phyloP scores from a whole-genome alignment of 75 land plant genomes.

The Cunninghamia lanceolata region DNA sequence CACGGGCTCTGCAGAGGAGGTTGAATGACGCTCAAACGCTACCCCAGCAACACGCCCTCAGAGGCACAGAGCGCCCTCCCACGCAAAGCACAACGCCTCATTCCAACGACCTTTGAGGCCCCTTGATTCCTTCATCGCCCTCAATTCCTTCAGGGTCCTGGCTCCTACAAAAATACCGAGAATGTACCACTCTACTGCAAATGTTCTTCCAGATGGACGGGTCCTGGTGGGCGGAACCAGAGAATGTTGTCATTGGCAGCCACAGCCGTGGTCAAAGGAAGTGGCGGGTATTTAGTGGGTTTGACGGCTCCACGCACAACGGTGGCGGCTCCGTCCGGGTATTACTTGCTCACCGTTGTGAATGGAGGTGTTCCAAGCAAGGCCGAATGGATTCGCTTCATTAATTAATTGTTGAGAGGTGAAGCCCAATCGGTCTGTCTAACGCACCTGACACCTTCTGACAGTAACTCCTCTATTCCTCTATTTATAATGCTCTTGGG shows the following conservation, averaged over 20 bases:
- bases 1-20: no score
- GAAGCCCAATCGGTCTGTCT: no score
- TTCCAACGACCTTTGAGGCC: no score
- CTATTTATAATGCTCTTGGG: no score
- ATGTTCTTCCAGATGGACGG: constrained; percentile 47
- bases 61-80: no score
- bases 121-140: no score
- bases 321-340: constrained; percentile 22
- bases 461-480: no score
- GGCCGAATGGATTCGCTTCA: constrained; percentile 22
- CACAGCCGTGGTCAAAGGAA: neutral
- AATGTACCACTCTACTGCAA: constrained; percentile 57
- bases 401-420: no score
- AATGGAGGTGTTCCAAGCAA: constrained; percentile 24
- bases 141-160: constrained; percentile 25
- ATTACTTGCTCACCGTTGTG: constrained; percentile 25
- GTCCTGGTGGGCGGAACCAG: constrained; percentile 61
- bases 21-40: no score
- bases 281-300: neutral
- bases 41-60: no score
- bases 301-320: constrained; percentile 20
- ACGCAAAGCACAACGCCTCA: no score
- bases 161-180: constrained; percentile 26
- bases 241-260: constrained; percentile 44
- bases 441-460: no score